Percentiles rank a stretch among this genome's conserved stretches.
Conservation (phyloP, 2,329 filamentous ascomycete genomes). For the Neofusicoccum laricinum region DNA sequence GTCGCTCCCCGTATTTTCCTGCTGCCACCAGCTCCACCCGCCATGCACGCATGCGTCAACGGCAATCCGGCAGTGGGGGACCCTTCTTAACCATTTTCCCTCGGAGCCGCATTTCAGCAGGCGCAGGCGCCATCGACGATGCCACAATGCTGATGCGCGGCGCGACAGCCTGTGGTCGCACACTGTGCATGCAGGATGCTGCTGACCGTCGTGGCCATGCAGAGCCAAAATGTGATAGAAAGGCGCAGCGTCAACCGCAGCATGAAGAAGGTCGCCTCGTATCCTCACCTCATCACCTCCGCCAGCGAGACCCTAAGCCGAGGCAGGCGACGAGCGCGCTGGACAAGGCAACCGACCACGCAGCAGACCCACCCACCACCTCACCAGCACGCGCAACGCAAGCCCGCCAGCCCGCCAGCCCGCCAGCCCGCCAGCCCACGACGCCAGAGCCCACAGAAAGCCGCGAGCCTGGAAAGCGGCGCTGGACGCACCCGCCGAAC, state of each 20-base stretch:
- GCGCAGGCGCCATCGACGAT: neutral
- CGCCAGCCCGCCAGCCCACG: no score
- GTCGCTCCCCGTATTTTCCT: neutral
- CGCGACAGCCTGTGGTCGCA: neutral
- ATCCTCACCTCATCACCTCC: neutral
- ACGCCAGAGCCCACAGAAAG: no score
- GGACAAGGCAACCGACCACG: neutral
- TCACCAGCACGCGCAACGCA: no score
- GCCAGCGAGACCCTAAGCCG: neutral
- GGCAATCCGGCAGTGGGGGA: neutral
- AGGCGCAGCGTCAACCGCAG: neutral
- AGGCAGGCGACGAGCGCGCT: neutral
- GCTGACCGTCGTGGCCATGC: neutral
- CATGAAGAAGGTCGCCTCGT: neutral
- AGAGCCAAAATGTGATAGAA: slow-evolving; percentile 8
- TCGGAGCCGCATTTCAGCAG: neutral
- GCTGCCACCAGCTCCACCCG: neutral
- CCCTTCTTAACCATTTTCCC: neutral
- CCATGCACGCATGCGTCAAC: neutral
- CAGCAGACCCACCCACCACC: neutral
- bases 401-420: no score
- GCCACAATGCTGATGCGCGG: no score
- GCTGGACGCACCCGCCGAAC: neutral
- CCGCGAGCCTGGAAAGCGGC: no score
- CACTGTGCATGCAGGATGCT: neutral